Evolutionary conservation across 2,329 filamentous ascomycete species (phyloP).

Genomic region (Huntiella decipiens): DNA sequence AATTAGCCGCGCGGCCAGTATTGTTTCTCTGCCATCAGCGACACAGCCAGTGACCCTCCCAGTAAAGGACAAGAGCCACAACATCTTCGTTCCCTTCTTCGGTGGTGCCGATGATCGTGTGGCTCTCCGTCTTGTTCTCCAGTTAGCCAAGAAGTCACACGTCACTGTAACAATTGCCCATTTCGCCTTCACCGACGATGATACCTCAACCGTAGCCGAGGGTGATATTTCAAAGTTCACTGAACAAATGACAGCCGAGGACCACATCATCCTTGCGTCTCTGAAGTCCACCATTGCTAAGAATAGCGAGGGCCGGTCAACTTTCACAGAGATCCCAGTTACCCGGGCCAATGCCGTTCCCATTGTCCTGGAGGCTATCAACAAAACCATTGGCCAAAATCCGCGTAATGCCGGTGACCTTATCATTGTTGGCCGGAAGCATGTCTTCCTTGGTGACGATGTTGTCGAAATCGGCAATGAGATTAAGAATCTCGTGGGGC

Average conservation of each 20-base stretch:
- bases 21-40: constrained; percentile 38
- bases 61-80: constrained; percentile 51
- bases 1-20: constrained; percentile 26
- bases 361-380: neutral
- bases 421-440: constrained; percentile 6
- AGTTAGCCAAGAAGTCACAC: constrained; percentile 60
- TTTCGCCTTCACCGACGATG: constrained; percentile 14
- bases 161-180: constrained; percentile 59
- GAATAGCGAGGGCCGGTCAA: constrained; percentile 1
- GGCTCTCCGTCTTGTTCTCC: constrained; percentile 63
- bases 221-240: neutral
- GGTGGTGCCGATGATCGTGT: constrained; percentile 66
- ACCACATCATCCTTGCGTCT: constrained; percentile 6
- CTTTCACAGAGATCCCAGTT: constrained; percentile 7
- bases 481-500: constrained; percentile 8
- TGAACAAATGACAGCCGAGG: constrained; percentile 7
- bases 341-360: constrained; percentile 2
- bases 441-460: constrained; percentile 4
- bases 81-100: constrained; percentile 74
- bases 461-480: constrained; percentile 7
- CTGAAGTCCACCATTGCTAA: constrained; percentile 5
- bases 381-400: constrained; percentile 4
- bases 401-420: constrained; percentile 10
- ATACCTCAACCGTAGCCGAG: neutral
- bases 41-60: constrained; percentile 38